phyloP scores from a whole-genome alignment of 805 yeast species.

The Barnettozyma californica region DNA sequence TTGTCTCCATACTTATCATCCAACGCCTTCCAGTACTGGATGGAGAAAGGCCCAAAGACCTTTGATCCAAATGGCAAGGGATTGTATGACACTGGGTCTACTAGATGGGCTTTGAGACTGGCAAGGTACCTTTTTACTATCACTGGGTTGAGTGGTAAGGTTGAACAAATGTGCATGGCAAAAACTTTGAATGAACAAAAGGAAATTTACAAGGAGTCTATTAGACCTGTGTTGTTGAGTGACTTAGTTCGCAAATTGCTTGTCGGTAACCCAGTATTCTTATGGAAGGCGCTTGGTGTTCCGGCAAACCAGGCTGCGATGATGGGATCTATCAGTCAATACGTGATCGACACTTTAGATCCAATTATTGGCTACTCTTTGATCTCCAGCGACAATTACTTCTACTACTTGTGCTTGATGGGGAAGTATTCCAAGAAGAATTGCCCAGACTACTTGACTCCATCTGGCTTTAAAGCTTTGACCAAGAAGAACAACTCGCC shows the following conservation, averaged over 20 bases:
- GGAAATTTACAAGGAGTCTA: constrained; percentile 53
- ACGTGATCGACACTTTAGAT: constrained; percentile 73
- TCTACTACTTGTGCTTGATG: constrained; percentile 63
- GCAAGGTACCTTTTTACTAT: constrained; percentile 55
- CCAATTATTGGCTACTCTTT: constrained; percentile 63
- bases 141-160: constrained; percentile 46
- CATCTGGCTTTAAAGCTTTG: constrained; percentile 49
- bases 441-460: constrained; percentile 73
- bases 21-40: constrained; percentile 79
- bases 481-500: constrained; percentile 39
- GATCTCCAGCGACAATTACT: constrained; percentile 68
- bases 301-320: constrained; percentile 79
- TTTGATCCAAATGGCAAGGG: constrained; percentile 55
- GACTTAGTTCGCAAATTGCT: constrained; percentile 61
- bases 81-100: constrained; percentile 74
- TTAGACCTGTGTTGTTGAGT: constrained; percentile 68
- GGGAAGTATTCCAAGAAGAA: constrained; percentile 56
- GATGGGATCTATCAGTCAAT: constrained; percentile 72
- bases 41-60: constrained; percentile 52
- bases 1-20: constrained; percentile 71
- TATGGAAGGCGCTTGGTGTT: constrained; percentile 89
- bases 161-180: constrained; percentile 52
- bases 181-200: constrained; percentile 57
- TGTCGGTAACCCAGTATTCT: constrained; percentile 77
- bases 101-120: constrained; percentile 78